Evolutionary conservation across 1,284 basidiomycete genomes (phyloP).

Genomic region (Cryptococcus deneoformans): DNA sequence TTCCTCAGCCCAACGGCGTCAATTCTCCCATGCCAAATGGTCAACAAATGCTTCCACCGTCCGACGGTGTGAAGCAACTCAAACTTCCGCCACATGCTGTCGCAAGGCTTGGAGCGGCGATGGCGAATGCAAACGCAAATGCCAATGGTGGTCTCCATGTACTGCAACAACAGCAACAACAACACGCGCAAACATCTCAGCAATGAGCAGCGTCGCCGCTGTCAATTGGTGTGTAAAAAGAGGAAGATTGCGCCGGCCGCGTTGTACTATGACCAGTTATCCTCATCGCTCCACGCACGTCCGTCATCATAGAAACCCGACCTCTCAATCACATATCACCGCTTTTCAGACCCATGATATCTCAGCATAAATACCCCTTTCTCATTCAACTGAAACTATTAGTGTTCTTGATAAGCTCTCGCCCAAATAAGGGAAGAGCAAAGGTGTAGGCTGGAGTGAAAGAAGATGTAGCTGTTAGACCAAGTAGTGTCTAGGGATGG

Average conservation of each 20-base stretch:
- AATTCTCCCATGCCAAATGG: constrained; percentile 10
- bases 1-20: constrained; percentile 1
- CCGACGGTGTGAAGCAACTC: constrained; percentile 23
- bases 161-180: background rate
- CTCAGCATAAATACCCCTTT: background rate
- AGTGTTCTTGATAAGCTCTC: too few relatives aligned
- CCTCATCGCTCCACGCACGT: too few relatives aligned
- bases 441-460: too few relatives aligned
- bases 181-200: background rate
- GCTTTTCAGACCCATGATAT: background rate
- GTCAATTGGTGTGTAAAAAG: too few relatives aligned
- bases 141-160: background rate
- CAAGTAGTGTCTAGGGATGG: too few relatives aligned
- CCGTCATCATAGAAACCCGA: too few relatives aligned
- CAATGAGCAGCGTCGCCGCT: background rate
- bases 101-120: constrained; percentile 28
- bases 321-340: background rate
- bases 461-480: too few relatives aligned
- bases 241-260: too few relatives aligned
- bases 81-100: constrained; percentile 43
- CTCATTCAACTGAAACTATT: too few relatives aligned
- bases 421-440: too few relatives aligned
- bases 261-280: too few relatives aligned
- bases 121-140: too few relatives aligned
- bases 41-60: background rate